phyloP scores from a whole-genome alignment of 805 yeast genomes.

The Ogataea dorogensis region DNA sequence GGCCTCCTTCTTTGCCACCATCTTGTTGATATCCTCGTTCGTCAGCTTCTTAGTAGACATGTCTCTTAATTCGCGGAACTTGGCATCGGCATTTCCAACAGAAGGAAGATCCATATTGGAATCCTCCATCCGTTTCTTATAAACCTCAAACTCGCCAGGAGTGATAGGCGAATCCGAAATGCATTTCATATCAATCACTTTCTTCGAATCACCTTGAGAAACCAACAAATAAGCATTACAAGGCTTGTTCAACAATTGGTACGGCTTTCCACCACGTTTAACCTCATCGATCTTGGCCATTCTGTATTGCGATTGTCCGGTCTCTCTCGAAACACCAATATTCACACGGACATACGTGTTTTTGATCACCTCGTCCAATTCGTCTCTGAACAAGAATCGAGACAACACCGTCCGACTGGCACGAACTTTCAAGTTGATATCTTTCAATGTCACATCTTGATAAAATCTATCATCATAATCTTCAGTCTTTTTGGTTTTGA shows the following conservation, averaged over 20 bases:
- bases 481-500: constrained; percentile 42
- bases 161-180: constrained; percentile 78
- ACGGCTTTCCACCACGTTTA: constrained; percentile 37
- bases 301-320: constrained; percentile 68
- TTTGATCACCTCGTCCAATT: constrained; percentile 63
- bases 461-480: constrained; percentile 35
- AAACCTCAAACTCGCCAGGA: constrained; percentile 69
- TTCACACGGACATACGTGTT: constrained; percentile 84
- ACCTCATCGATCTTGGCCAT: constrained; percentile 78
- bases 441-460: constrained; percentile 52
- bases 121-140: constrained; percentile 57
- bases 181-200: constrained; percentile 71
- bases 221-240: constrained; percentile 61
- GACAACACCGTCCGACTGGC: constrained; percentile 77
- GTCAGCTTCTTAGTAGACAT: constrained; percentile 69
- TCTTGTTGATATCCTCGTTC: constrained; percentile 70
- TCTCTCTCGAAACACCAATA: constrained; percentile 65
- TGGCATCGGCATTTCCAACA: constrained; percentile 59
- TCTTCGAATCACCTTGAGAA: constrained; percentile 76
- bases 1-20: constrained; percentile 69
- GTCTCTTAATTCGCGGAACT: constrained; percentile 56
- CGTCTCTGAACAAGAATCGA: constrained; percentile 78
- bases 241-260: constrained; percentile 41
- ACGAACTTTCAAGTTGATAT: constrained; percentile 62
- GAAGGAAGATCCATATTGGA: constrained; percentile 61